Conservation (phyloP, 495 filamentous ascomycete genomes). For the Trichoderma gamsii region DNA sequence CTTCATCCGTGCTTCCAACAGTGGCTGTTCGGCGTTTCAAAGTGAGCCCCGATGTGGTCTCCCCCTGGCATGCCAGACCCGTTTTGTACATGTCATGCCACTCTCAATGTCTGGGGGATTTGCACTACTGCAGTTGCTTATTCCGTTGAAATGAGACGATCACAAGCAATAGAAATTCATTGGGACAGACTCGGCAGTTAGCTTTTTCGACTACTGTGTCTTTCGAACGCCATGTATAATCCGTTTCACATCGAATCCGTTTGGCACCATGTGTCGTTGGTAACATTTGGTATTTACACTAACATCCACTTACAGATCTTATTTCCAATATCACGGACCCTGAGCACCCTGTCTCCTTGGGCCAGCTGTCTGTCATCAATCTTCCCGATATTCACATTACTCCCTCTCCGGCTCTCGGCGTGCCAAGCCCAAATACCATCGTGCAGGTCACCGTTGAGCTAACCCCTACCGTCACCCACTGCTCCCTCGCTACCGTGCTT, state of each 20-base stretch:
- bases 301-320: conserved; percentile 59
- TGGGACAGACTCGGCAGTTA: not conserved
- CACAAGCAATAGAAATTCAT: not conserved
- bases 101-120: not conserved
- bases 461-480: conserved; percentile 97
- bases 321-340: conserved; percentile 92
- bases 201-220: not conserved
- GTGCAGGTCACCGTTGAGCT: conserved; percentile 61
- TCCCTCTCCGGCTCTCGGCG: conserved; percentile 48
- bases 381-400: conserved; percentile 82
- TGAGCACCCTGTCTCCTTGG: conserved; percentile 89
- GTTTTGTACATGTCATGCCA: not conserved
- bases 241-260: not conserved
- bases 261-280: not conserved
- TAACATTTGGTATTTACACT: conserved; percentile 21
- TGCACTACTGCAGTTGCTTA: not conserved
- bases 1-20: not conserved
- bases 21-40: not conserved
- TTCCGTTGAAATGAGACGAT: not conserved
- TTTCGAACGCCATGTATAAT: not conserved
- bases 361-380: conserved; percentile 86
- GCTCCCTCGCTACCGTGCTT: conserved; percentile 92
- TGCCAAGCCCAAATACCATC: conserved; percentile 41
- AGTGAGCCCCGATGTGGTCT: not conserved
- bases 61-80: not conserved